Conservation (phyloP, 164 flowering plant genomes). For the Vitis rupestris region DNA sequence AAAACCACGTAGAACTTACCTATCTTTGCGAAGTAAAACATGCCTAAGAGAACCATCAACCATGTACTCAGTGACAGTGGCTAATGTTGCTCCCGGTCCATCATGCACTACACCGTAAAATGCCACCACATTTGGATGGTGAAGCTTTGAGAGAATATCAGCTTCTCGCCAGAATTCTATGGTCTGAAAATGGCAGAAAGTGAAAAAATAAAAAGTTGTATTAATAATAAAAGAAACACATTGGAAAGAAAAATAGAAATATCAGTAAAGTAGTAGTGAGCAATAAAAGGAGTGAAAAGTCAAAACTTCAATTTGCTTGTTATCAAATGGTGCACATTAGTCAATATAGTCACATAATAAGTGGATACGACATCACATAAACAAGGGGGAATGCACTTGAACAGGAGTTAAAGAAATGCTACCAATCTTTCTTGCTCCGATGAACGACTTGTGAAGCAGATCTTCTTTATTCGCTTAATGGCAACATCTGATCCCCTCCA, state of each 20-base stretch:
- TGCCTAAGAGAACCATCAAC: slow-evolving; percentile 97
- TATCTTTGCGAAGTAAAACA: slow-evolving; percentile 83
- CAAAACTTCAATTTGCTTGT: neutral
- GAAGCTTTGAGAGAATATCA: slow-evolving; percentile 92
- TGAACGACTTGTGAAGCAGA: slow-evolving; percentile 88
- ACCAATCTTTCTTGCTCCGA: slow-evolving; percentile 98
- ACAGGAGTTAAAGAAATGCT: slow-evolving; percentile 8
- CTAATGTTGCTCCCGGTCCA: slow-evolving; percentile 93
- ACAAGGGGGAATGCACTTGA: neutral
- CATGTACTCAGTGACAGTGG: slow-evolving; percentile 95
- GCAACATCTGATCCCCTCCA: slow-evolving; percentile 98
- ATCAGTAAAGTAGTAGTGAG: neutral
- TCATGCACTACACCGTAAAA: slow-evolving; percentile 98
- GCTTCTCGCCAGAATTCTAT: slow-evolving; percentile 95
- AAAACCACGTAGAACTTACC: slow-evolving; percentile 35
- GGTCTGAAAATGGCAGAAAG: slow-evolving; percentile 41
- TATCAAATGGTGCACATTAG: neutral
- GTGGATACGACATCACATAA: neutral
- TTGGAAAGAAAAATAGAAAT: neutral
- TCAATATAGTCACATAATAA: neutral
- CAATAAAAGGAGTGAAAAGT: neutral
- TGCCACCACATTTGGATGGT: slow-evolving; percentile 96
- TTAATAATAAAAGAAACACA: neutral
- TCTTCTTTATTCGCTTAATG: slow-evolving; percentile 87
- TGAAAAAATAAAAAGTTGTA: neutral